Conservation (phyloP, 495 filamentous ascomycete species). For the Schizothecium vesticola region DNA sequence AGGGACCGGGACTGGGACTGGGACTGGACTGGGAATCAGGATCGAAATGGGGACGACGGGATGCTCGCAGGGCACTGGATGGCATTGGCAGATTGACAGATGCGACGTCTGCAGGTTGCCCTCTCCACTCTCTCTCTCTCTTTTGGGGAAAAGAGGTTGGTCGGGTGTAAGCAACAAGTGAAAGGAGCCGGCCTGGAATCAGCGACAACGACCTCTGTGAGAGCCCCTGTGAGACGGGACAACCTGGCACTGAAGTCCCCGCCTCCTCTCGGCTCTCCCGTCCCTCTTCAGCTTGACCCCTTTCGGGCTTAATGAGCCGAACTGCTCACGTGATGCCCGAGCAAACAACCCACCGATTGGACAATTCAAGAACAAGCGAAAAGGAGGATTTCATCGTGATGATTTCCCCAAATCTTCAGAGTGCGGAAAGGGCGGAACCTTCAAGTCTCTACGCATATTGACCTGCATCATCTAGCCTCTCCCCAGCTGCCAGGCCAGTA, state of each 20-base stretch:
- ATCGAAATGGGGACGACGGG: not conserved
- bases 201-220: no score
- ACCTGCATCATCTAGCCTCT: not conserved
- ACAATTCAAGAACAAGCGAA: not conserved
- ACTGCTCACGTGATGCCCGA: not conserved
- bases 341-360: not conserved
- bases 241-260: not conserved
- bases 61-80: no score
- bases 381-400: no score
- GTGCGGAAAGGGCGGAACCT: not conserved
- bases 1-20: no score
- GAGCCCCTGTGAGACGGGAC: not conserved
- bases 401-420: not conserved
- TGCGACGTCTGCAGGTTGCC: no score
- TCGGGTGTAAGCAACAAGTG: not conserved
- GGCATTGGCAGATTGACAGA: not conserved
- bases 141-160: not conserved
- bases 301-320: not conserved
- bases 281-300: not conserved
- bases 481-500: conserved; percentile 14
- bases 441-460: not conserved
- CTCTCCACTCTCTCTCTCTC: not conserved
- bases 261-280: not conserved
- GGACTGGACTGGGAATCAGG: no score
- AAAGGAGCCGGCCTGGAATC: no score